Evolutionary conservation across 2,329 filamentous ascomycete species (phyloP), one percentile per base, ranked within the genome.

Genomic region (Purpureocillium lavendulum): DNA sequence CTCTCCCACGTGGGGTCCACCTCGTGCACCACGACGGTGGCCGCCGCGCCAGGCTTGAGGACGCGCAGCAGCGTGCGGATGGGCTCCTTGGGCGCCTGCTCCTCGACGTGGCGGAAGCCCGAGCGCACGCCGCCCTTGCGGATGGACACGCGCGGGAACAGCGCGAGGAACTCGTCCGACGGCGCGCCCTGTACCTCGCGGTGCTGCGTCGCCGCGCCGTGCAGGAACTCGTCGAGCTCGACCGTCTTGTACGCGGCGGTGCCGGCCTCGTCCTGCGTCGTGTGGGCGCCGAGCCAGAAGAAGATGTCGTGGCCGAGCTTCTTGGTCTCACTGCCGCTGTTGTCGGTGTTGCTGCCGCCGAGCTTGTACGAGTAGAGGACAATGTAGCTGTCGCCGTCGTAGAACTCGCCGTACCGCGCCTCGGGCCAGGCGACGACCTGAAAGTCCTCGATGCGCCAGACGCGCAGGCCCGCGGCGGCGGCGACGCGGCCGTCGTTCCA

Each of bases 161-260:
- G 58, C 2, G 64, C 60, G 14, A 80, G 50, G 48, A 84, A 84
- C 36, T 71, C 74, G 15, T 74, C 69, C 3, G 77, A 81, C 2
- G 73, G 74, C 26, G 69, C 63, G 6, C 62, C 57, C 58, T 84
- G 78, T 2, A 79, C 61, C 59, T 84, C 80, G 33, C 80, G 74
- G 52, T 83, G 73, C 60, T 84, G 80, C 3, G 69, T 75, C 1
- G 80, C 80, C 1, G 67, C 61, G 3, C 80, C 79, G 31, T 69
- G 62, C 36, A 84, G 56, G 51, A 80, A 82, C 57, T 83, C 79
- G 49, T 84, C 80, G 13, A 84, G 65, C 57, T 84, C 80, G 17
- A 82, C 78, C 0, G 80, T 81, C 64, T 84, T 84, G 62, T 84
- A 82, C 2, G 80, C 80, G 0, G 80, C 80, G 0, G 74, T 77